phyloP scores from a whole-genome alignment of 1,284 basidiomycete genomes.

The Heterobasidion parviporum region DNA sequence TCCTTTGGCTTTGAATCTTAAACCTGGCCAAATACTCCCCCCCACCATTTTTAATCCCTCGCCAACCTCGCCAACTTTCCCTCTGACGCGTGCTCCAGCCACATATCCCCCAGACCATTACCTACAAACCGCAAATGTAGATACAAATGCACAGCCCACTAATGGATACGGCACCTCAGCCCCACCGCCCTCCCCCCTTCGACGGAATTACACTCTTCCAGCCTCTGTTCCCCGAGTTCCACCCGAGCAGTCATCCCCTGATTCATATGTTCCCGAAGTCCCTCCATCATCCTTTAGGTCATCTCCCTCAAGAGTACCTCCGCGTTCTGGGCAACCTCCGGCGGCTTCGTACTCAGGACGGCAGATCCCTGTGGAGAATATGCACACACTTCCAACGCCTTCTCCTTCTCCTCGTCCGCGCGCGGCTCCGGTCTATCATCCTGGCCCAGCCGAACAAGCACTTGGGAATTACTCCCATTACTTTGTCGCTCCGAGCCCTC shows the following conservation, averaged over 20 bases:
- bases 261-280: not conserved
- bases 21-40: conserved; percentile 45
- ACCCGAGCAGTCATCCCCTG: not conserved
- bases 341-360: too few relatives aligned
- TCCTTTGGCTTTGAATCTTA: conserved; percentile 32
- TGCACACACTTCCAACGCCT: not conserved
- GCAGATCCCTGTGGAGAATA: too few relatives aligned
- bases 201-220: conserved; percentile 9
- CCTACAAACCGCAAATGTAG: not conserved
- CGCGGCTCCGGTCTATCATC: not conserved
- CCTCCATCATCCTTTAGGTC: not conserved
- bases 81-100: conserved; percentile 1
- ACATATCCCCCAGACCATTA: conserved; percentile 6
- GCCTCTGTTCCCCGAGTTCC: not conserved
- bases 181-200: not conserved
- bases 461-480: not conserved
- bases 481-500: not conserved
- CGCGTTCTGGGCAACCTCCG: too few relatives aligned
- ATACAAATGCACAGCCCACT: not conserved
- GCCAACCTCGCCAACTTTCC: not conserved
- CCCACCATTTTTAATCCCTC: conserved; percentile 10
- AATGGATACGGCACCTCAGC: not conserved
- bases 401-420: not conserved
- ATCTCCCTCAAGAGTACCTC: not conserved
- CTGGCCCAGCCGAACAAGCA: not conserved